Evolutionary conservation across 2,329 filamentous ascomycete species (phyloP), one percentile per base, ranked within the genome.

Genomic region (Anisogramma anomala): DNA sequence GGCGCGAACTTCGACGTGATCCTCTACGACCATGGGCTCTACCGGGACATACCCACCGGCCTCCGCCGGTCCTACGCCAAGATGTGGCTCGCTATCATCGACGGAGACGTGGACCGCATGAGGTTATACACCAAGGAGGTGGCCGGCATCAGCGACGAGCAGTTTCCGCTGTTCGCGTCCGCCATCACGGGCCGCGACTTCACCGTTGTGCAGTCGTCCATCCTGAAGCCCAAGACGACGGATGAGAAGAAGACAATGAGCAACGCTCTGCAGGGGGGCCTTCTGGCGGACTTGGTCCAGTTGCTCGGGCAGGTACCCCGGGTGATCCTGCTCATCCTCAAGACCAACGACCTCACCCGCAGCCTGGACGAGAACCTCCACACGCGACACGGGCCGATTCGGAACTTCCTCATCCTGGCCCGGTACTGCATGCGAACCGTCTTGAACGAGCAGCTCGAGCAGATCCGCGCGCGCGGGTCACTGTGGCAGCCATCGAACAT

Each of bases 121-220:
- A 82, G 86, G 50, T 78, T 80, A 53, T 94, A 94, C 58, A 82
- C 89, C 2, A 75, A 81, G 51, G 84, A 94, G 55, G 86, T 96
- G 3, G 91, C 89, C 2, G 86, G 86, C 10, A 80, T 98, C 46
- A 82, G 72, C 4, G 87, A 94, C 47, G 79, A 87, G 50, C 83
- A 94, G 54, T 98, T 98, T 55, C 87, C 87, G 1, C 73, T 98
- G 15, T 98, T 98, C 58, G 91, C 89, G 1, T 91, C 84, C 9
- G 91, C 91, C 42, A 98, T 98, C 55, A 98, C 91, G 0, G 91
- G 91, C 3, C 74, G 93, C 32, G 91, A 98, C 60, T 98, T 82
- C 59, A 77, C 72, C 41, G 78, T 93, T 3, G 67, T 96, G 35
- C 76, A 74, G 65, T 62, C 67, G 8, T 72, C 71, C 25, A 72